Base-by-base conservation (phyloP, 164 flowering plant species). In the Piper betle region DNA sequence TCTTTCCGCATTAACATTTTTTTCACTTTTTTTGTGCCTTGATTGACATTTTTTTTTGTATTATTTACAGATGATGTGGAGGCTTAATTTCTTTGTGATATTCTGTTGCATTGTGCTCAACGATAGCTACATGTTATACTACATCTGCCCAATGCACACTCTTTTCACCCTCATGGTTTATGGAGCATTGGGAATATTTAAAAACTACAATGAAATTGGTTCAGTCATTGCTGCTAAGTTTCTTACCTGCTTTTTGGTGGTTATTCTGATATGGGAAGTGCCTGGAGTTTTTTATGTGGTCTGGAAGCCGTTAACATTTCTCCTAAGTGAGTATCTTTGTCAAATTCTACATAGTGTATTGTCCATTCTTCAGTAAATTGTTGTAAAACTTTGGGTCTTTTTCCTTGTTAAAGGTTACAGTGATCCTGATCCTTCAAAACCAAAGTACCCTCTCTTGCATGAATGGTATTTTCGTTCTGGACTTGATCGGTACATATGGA, bases 61-160 rank as follows among this genome's bases (percentile, higher is more conserved):
- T 88, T 93, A 73, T 87, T 87, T 73, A 97, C 87, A 93, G 99
- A 93, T 93, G 99, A 90, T 94, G 99, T 94, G 99, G 99, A 80
- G 99, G 76, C 88, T 94, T 39, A 94, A 94, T 75, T 94, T 94
- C 71, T 75, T 90, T 66, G 99, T 94, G 52, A 39, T 81, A 10
- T 86, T 88, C 62, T 82, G 89, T 73, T 94, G 99, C 68, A 62
- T 94, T 60, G 88, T 91, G 62, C 94, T 94, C 11, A 82, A 86
- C 73, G 86, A 94, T 71, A 80, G 70, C 61, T 94, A 90, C 75
- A 81, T 76, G 88, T 71, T 91, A 13, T 94, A 94, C 82, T 94
- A 94, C 77, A 94, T 94, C 59, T 94, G 99, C 74, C 99, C 99
- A 63, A 90, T 94, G 99, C 97, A 94, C 79, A 93, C 99, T 37